Evolutionary conservation across 805 yeast genomes (phyloP).

Genomic region (Saccharomycopsis synnaedendra): DNA sequence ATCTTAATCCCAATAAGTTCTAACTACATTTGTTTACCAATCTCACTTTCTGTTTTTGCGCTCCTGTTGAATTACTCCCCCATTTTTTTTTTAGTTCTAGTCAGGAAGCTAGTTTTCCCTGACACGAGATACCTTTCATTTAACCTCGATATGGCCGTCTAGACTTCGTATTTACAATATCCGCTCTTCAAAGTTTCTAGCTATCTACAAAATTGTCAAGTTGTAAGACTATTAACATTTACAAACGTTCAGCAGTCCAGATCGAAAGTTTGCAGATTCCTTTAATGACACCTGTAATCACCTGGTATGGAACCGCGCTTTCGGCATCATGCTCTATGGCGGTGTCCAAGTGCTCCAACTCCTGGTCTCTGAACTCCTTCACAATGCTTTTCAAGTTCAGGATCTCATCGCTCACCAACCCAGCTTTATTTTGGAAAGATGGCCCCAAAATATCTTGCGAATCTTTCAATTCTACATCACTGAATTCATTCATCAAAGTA

Average conservation of each 20-base stretch:
- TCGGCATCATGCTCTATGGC: constrained; percentile 90
- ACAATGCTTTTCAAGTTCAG: constrained; percentile 47
- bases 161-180: too few relatives aligned
- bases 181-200: background rate
- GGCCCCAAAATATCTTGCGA: constrained; percentile 23
- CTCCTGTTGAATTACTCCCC: too few relatives aligned
- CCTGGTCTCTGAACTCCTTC: constrained; percentile 81
- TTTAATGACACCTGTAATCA: constrained; percentile 82
- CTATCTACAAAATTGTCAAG: background rate
- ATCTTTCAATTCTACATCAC: constrained; percentile 16
- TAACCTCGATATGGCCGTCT: too few relatives aligned
- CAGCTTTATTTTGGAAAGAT: constrained; percentile 16
- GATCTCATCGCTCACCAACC: constrained; percentile 41
- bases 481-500: constrained; percentile 55
- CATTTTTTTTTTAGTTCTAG: too few relatives aligned
- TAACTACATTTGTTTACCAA: too few relatives aligned
- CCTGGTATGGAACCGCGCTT: constrained; percentile 82
- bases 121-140: too few relatives aligned
- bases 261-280: constrained; percentile 79
- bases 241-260: constrained; percentile 80
- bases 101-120: too few relatives aligned
- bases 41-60: too few relatives aligned
- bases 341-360: constrained; percentile 87
- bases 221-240: constrained; percentile 13
- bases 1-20: too few relatives aligned